These are phyloP conservation scores for Vitis rotundifolia DNA, from an alignment of 164 flowering plant genomes.

Conservation along the genomic window DNA sequence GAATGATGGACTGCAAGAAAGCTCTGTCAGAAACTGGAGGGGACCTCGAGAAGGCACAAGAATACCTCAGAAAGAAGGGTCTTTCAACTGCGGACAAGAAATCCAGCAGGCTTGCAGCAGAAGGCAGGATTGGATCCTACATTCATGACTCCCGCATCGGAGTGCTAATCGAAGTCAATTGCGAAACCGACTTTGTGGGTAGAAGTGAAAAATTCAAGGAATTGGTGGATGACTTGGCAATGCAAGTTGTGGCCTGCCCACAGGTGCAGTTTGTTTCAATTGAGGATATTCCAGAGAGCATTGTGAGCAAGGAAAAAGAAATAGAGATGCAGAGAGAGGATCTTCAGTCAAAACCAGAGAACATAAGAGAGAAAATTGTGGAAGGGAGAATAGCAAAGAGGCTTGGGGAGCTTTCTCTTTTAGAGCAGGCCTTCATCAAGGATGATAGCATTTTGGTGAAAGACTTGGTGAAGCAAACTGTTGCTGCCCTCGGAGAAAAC, in stretches of 20 bases:
- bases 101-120: slow-evolving; percentile 91
- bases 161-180: slow-evolving; percentile 91
- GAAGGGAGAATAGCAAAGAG: slow-evolving; percentile 91
- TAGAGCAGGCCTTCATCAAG: slow-evolving; percentile 91
- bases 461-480: slow-evolving; percentile 91
- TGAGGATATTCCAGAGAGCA: slow-evolving; percentile 74
- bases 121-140: slow-evolving; percentile 93
- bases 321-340: slow-evolving; percentile 98
- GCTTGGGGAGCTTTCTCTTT: slow-evolving; percentile 87
- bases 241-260: slow-evolving; percentile 96
- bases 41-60: slow-evolving; percentile 91
- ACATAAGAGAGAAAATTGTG: slow-evolving; percentile 86
- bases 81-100: slow-evolving; percentile 92
- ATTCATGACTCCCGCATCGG: slow-evolving; percentile 95
- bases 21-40: slow-evolving; percentile 95
- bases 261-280: slow-evolving; percentile 76
- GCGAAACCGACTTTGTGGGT: slow-evolving; percentile 97
- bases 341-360: slow-evolving; percentile 84
- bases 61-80: slow-evolving; percentile 93
- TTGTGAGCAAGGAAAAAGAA: slow-evolving; percentile 64
- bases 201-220: slow-evolving; percentile 86
- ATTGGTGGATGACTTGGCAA: slow-evolving; percentile 92
- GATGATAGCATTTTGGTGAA: slow-evolving; percentile 76
- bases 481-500: slow-evolving; percentile 94
- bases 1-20: slow-evolving; percentile 99